Base-by-base conservation (phyloP, 768 basidiomycete species). In the Mycena metata region DNA sequence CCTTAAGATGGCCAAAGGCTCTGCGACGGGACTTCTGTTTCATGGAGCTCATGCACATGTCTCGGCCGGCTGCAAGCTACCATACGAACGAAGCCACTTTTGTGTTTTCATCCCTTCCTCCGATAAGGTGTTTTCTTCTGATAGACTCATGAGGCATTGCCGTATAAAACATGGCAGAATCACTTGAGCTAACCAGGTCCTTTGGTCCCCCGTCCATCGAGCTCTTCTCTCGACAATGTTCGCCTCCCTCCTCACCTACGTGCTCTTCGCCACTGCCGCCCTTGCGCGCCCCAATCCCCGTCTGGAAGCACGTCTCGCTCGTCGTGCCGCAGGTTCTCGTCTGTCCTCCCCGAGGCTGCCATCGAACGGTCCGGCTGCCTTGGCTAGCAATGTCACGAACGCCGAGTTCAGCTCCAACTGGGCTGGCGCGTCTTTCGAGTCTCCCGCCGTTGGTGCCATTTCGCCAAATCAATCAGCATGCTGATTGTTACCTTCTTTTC, bases 361-460 rank as follows among this genome's bases (percentile, higher is more conserved):
- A 0, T 55, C 62, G 26, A 50, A 42, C 19, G 49, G 60, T 19
- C 39, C 47, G 13, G 50, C 35, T 2, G 36, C 39, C n/a, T n/a
- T 47, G 9, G 24, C 21, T 13, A n/a, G 8, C 36, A 74, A 75
- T 67, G 69, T 56, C 51, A 72, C 71, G 16, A 65, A 79, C 65
- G 71, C 63, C 46, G 73, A 76, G 69, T 78, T 73, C 76, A 77
- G 75, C 72, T 69, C 72, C 41, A 79, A 79, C 76, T 81, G 80
- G 80, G 72, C 80, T 43, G 79, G 80, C 35, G 79, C 78, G 23
- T 76, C 78, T 47, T 76, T 69, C 57, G 70, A 74, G 60, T 62
- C 75, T 23, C 46, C 70, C 55, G 45, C 67, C 9, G 79, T 79
- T 30, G 42, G 73, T 64, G 8, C 9, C 39, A 13, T 46, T n/a